phyloP scores from a whole-genome alignment of 257 asterid species.

The Capsicum rhomboideum region DNA sequence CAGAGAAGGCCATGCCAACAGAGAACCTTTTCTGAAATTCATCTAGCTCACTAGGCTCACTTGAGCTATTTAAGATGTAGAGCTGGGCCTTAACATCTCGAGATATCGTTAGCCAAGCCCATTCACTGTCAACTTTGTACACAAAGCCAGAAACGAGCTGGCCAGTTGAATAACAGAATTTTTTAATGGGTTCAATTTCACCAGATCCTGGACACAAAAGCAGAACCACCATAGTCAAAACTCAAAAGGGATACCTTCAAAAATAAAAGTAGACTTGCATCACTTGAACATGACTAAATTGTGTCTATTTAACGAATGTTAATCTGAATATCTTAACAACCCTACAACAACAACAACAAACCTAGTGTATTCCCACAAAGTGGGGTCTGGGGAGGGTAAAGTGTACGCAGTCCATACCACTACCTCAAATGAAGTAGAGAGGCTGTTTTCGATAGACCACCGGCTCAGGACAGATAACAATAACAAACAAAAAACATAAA shows the following conservation, averaged over 20 bases:
- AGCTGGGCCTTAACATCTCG: conserved; percentile 67
- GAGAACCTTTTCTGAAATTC: conserved; percentile 61
- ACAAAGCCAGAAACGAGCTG: conserved; percentile 69
- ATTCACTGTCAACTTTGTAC: conserved; percentile 71
- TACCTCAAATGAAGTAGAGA: too few relatives aligned
- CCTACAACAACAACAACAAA: too few relatives aligned
- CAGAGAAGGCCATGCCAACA: conserved; percentile 63
- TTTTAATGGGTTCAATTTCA: conserved; percentile 29
- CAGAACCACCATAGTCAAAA: conserved; percentile 4
- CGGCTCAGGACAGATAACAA: too few relatives aligned
- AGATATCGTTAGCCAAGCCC: conserved; percentile 76
- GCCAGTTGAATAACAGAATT: conserved; percentile 49
- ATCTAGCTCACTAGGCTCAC: conserved; percentile 68
- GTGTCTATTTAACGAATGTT: not conserved
- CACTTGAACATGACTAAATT: not conserved
- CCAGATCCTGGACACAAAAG: conserved; percentile 40
- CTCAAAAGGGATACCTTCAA: not conserved
- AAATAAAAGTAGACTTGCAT: not conserved
- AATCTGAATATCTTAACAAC: not conserved
- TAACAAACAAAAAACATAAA: too few relatives aligned
- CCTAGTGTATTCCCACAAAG: too few relatives aligned
- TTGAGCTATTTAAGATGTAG: conserved; percentile 66
- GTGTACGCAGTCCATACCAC: too few relatives aligned
- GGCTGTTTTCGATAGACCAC: too few relatives aligned
- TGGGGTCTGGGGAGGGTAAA: too few relatives aligned